phyloP scores from a whole-genome alignment of 495 filamentous ascomycete genomes.

The Talaromyces thailandensis region DNA sequence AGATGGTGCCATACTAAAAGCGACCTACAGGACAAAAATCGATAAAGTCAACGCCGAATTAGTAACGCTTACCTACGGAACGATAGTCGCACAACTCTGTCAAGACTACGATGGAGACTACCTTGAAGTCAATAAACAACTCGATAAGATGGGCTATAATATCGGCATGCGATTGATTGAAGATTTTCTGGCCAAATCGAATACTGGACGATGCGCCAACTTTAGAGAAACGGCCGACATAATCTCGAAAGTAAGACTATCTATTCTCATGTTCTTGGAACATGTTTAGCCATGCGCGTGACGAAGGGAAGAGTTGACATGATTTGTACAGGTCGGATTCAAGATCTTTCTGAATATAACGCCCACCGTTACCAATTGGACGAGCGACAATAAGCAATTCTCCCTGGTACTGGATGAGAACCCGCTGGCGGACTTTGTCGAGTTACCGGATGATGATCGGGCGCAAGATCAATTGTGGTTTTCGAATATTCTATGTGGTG shows the following conservation, averaged over 20 bases:
- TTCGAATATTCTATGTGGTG: conserved; percentile 92
- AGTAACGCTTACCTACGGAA: conserved; percentile 95
- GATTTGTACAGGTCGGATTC: conserved; percentile 68
- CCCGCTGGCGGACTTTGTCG: conserved; percentile 92
- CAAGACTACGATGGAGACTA: conserved; percentile 94
- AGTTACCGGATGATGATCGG: conserved; percentile 89
- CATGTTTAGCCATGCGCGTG: no score
- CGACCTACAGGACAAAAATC: conserved; percentile 41
- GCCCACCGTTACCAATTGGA: conserved; percentile 93
- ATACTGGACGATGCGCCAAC: conserved; percentile 79
- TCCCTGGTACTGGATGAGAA: conserved; percentile 96
- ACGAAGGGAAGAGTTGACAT: not conserved
- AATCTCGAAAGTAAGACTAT: conserved; percentile 69
- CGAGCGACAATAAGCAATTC: conserved; percentile 90
- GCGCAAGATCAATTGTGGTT: conserved; percentile 98
- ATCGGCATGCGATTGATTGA: conserved; percentile 95
- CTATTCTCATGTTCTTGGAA: not conserved
- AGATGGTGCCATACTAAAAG: conserved; percentile 32
- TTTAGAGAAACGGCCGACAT: conserved; percentile 94
- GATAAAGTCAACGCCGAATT: conserved; percentile 85
- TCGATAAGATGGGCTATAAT: conserved; percentile 99
- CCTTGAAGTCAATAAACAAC: conserved; percentile 84
- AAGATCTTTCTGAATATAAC: conserved; percentile 98
- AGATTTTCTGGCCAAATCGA: conserved; percentile 93
- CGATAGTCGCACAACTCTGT: conserved; percentile 92